Percentiles rank a stretch among this genome's conserved stretches.
Conservation (phyloP, 306 rosid species). For the Ormosia emarginata region DNA sequence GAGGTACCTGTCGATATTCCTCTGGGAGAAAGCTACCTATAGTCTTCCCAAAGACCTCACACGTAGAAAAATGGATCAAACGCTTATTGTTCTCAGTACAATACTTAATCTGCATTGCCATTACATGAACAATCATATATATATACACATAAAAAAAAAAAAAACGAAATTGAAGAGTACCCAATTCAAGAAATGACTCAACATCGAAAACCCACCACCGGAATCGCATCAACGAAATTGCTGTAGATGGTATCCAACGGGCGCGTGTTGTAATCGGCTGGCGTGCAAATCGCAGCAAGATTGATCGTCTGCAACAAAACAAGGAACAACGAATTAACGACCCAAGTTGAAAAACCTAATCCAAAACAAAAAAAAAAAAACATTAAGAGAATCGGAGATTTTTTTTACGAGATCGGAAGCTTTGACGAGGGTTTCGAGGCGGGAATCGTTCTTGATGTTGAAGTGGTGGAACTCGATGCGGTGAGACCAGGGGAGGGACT, state of each 20-base stretch:
- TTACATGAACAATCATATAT: background rate
- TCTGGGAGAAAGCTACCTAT: slow-evolving; percentile 79
- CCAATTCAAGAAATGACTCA: background rate
- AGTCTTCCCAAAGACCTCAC: slow-evolving; percentile 87
- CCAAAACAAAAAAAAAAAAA: background rate
- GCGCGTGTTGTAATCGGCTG: slow-evolving; percentile 82
- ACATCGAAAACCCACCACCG: slow-evolving; percentile 53
- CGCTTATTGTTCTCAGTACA: slow-evolving; percentile 71
- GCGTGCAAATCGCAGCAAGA: slow-evolving; percentile 88
- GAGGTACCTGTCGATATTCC: slow-evolving; percentile 70
- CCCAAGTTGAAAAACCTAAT: no score
- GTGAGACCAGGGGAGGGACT: slow-evolving; percentile 50
- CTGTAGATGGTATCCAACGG: slow-evolving; percentile 81
- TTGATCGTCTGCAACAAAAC: slow-evolving; percentile 55
- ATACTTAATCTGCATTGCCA: slow-evolving; percentile 53
- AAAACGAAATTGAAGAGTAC: background rate
- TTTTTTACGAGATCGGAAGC: slow-evolving; percentile 67
- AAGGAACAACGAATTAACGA: background rate
- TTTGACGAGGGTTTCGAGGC: slow-evolving; percentile 79
- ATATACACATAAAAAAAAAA: background rate
- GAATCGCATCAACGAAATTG: slow-evolving; percentile 83
- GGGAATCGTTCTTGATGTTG: slow-evolving; percentile 81
- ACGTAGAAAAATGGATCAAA: slow-evolving; percentile 84
- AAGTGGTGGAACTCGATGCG: slow-evolving; percentile 87
- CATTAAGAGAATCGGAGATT: background rate